These are phyloP conservation scores for Scheffersomyces insectosa DNA, from an alignment of 1,139 yeast genomes.

Conservation along the genomic window DNA sequence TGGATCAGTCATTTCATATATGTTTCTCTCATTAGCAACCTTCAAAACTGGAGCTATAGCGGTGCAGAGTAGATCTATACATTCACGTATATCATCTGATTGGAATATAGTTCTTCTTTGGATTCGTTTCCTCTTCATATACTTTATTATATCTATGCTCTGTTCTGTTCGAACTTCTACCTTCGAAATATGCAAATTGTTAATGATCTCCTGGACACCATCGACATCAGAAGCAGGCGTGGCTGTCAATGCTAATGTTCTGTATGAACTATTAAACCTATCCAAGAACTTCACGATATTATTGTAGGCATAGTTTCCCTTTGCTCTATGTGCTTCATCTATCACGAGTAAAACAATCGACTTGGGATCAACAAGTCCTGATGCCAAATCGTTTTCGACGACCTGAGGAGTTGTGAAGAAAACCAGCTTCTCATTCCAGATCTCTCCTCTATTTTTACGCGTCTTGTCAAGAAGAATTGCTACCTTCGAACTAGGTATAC, in stretches of 20 bases:
- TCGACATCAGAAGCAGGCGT: slow-evolving; percentile 91
- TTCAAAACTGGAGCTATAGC: slow-evolving; percentile 68
- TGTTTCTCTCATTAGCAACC: slow-evolving; percentile 62
- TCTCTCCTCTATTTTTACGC: slow-evolving; percentile 61
- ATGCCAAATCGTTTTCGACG: slow-evolving; percentile 81
- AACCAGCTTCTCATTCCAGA: slow-evolving; percentile 76
- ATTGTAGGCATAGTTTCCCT: slow-evolving; percentile 86
- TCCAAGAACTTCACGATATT: slow-evolving; percentile 70
- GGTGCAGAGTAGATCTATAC: slow-evolving; percentile 42
- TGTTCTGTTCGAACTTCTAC: slow-evolving; percentile 87
- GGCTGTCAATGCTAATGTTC: slow-evolving; percentile 88
- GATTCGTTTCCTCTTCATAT: slow-evolving; percentile 71
- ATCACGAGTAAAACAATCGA: slow-evolving; percentile 73
- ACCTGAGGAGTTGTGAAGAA: slow-evolving; percentile 97
- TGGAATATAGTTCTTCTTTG: slow-evolving; percentile 58
- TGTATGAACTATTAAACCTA: slow-evolving; percentile 63
- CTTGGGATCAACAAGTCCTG: slow-evolving; percentile 76
- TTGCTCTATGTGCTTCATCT: slow-evolving; percentile 95
- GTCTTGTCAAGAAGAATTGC: slow-evolving; percentile 80
- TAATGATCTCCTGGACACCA: slow-evolving; percentile 82
- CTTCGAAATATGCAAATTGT: slow-evolving; percentile 68
- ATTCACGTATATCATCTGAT: slow-evolving; percentile 52
- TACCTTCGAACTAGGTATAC: slow-evolving; percentile 72
- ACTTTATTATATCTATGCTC: slow-evolving; percentile 75
- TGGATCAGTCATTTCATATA: slow-evolving; percentile 67